phyloP scores from a whole-genome alignment of 2,329 filamentous ascomycete genomes.

The Thermothelomyces thermophilus region DNA sequence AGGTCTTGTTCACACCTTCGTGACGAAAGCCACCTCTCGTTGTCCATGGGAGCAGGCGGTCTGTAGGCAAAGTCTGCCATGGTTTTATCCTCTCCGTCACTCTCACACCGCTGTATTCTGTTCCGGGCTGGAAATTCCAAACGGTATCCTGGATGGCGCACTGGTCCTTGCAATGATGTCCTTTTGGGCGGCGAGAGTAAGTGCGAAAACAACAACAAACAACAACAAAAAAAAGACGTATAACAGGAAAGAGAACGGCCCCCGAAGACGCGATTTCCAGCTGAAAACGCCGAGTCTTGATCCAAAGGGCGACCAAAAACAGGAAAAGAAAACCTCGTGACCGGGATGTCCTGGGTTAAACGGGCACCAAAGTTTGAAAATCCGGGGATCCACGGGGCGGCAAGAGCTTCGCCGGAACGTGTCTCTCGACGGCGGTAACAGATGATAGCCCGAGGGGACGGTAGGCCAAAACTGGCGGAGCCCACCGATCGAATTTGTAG shows the following conservation, averaged over 20 bases:
- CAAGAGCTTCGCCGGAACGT: slow-evolving; percentile 24
- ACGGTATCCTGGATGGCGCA: slow-evolving; percentile 5
- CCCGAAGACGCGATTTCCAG: slow-evolving; percentile 7
- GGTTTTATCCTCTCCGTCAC: slow-evolving; percentile 17
- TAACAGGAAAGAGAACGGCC: slow-evolving; percentile 15
- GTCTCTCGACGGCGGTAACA: slow-evolving; percentile 18
- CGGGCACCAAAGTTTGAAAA: slow-evolving; percentile 21
- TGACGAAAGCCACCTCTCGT: slow-evolving; percentile 44
- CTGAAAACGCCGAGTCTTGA: slow-evolving; percentile 10
- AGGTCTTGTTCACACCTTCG: slow-evolving; percentile 43
- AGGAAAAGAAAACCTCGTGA: slow-evolving; percentile 20
- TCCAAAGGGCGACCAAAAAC: slow-evolving; percentile 18
- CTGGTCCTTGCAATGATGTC: slow-evolving; percentile 10
- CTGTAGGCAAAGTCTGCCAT: slow-evolving; percentile 43
- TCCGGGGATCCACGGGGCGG: slow-evolving; percentile 24
- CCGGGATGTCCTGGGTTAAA: slow-evolving; percentile 24
- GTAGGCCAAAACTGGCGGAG: slow-evolving; percentile 18
- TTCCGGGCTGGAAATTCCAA: slow-evolving; percentile 12
- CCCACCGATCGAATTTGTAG: slow-evolving; percentile 16
- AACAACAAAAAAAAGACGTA: slow-evolving; percentile 19
- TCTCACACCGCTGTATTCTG: not conserved
- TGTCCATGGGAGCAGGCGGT: slow-evolving; percentile 38
- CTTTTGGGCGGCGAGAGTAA: slow-evolving; percentile 2
- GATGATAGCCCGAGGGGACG: slow-evolving; percentile 15
- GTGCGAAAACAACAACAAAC: slow-evolving; percentile 9